Percentiles rank a stretch among this genome's conserved stretches.
Conservation (phyloP, 2,329 filamentous ascomycete species). For the Chrysosphaeria jannelii region DNA sequence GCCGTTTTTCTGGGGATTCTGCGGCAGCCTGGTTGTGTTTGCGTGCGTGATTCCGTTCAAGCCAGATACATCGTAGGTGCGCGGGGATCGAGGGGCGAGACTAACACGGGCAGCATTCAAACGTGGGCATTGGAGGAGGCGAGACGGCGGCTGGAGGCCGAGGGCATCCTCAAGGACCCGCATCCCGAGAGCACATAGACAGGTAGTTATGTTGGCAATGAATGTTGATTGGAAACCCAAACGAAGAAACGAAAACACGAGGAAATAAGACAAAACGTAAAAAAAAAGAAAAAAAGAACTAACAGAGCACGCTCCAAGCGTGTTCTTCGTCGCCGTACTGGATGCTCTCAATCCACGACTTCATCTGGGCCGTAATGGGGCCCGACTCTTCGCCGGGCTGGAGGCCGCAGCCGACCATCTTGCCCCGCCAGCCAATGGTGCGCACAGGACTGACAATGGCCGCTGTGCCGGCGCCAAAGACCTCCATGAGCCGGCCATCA, state of each 20-base stretch:
- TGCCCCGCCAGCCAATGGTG: conserved; percentile 65
- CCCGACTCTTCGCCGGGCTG: conserved; percentile 61
- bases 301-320: conserved; percentile 46
- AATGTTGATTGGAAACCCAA: no score
- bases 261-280: neutral
- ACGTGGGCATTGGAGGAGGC: conserved; percentile 98
- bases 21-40: conserved; percentile 41
- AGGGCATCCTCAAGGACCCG: conserved; percentile 74
- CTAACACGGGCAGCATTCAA: conserved; percentile 42
- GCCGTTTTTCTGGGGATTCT: conserved; percentile 60
- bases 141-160: conserved; percentile 72
- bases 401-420: conserved; percentile 57
- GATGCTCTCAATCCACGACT: conserved; percentile 84
- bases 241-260: neutral
- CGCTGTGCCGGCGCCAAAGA: conserved; percentile 80
- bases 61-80: conserved; percentile 87
- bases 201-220: no score
- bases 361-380: conserved; percentile 60
- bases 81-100: neutral
- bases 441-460: conserved; percentile 80
- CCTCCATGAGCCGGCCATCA: conserved; percentile 70
- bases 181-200: conserved; percentile 25
- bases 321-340: conserved; percentile 89
- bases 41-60: conserved; percentile 77
- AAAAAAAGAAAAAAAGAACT: conserved; percentile 2